Base-by-base conservation (phyloP, 2,329 filamentous ascomycete genomes). In the Cercospora sp. region DNA sequence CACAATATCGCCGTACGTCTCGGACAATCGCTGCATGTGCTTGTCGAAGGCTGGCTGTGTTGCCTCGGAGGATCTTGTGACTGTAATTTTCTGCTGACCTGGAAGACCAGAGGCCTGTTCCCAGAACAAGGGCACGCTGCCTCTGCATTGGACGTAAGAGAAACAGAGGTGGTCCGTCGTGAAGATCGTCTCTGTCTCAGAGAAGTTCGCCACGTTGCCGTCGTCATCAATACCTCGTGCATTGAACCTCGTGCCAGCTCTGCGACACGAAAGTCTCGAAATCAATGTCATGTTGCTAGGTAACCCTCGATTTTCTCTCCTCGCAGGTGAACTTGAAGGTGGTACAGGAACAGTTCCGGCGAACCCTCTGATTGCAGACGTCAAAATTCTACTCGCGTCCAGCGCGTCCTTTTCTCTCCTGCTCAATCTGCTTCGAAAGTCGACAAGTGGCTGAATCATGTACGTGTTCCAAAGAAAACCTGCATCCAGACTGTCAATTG, bases 391-490 rank as follows among this genome's bases (percentile, higher is more conserved):
- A 21, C 93, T 97, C 3, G 86, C 85, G 82, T 99, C 95, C n/a
- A 99, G 85, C 4, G 89, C 89, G 69, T 88, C 86, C 72, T 90
- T 90, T 74, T 97, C 93, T 64, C 87, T 86, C 5, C 88, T 86
- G 69, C 92, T 87, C 58, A 99, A 85, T 18, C 92, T 88, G 32
- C 91, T 93, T 53, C 95, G 89, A 78, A 99, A 98, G 78, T 93
- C 88, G 32, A 97, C 90, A 64, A 99, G 85, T 5, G 95, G 94
- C 71, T 91, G 90, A 75, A 99, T 97, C 93, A 99, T 97, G 81
- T 96, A 97, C 3, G 93, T 96, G 77, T 99, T 99, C 95, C 95
- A 99, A 18, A 99, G 82, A 77, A 97, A 97, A 1, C 91, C 91
- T 75, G 93, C 91, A 79, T 99, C 93, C 70, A 98, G 89, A 76